These are phyloP conservation scores for Rosa multiflora DNA, from an alignment of 306 rosid genomes.

Conservation along the genomic window DNA sequence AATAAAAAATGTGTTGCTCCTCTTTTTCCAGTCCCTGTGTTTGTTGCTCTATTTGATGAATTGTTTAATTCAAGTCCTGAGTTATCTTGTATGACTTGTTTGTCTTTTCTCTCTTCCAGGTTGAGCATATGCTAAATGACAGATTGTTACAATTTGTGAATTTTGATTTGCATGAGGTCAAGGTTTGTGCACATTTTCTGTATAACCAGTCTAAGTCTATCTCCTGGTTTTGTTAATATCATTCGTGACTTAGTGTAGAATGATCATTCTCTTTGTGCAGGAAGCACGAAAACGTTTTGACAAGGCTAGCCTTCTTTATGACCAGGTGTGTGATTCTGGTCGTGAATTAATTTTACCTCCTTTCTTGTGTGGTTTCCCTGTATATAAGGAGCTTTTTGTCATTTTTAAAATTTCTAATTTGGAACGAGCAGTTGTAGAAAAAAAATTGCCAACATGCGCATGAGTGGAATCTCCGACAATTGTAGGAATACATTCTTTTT, in stretches of 20 bases:
- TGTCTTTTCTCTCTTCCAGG: conserved; percentile 46
- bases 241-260: neutral
- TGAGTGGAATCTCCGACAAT: neutral
- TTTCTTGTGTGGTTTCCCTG: conserved; percentile 16
- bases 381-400: neutral
- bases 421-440: neutral
- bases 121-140: conserved; percentile 97
- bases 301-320: conserved; percentile 95
- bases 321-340: conserved; percentile 67
- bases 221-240: neutral
- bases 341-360: conserved; percentile 14
- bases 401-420: neutral
- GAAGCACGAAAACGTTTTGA: conserved; percentile 98
- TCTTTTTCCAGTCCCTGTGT: conserved; percentile 1
- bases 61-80: neutral
- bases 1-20: neutral
- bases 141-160: conserved; percentile 94
- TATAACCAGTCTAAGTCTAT: neutral
- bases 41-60: neutral
- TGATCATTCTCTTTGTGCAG: conserved; percentile 62
- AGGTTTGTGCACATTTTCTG: conserved; percentile 43
- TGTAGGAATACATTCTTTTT: neutral
- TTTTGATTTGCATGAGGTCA: conserved; percentile 93
- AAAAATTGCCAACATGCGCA: neutral
- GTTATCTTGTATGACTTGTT: conserved; percentile 32